These are phyloP conservation scores for Podosphaera aphanis DNA, from an alignment of 2,329 filamentous ascomycete genomes.

Conservation along the genomic window DNA sequence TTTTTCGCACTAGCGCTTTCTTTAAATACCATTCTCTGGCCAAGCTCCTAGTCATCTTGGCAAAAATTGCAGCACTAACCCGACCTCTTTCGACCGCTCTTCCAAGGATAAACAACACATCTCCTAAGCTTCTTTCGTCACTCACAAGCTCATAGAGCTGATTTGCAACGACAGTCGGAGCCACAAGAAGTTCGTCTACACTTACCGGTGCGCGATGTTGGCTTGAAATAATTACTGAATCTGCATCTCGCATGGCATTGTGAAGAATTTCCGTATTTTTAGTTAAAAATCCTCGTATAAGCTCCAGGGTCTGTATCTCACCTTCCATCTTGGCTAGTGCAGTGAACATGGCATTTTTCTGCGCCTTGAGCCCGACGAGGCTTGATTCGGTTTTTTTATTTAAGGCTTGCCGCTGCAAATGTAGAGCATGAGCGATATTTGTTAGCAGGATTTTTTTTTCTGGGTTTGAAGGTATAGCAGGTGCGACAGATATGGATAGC, in stretches of 20 bases:
- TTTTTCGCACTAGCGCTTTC: slow-evolving; percentile 59
- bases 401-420: slow-evolving; percentile 42
- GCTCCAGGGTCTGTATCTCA: slow-evolving; percentile 48
- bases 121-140: slow-evolving; percentile 67
- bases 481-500: slow-evolving; percentile 21
- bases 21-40: slow-evolving; percentile 66
- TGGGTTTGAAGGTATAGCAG: slow-evolving; percentile 76
- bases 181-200: slow-evolving; percentile 80
- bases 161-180: slow-evolving; percentile 75
- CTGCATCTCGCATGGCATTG: slow-evolving; percentile 54
- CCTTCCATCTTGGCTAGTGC: slow-evolving; percentile 47
- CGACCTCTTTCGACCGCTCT: slow-evolving; percentile 50
- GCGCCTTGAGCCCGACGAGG: slow-evolving; percentile 52
- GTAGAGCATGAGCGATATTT: slow-evolving; percentile 48
- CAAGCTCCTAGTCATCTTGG: slow-evolving; percentile 50
- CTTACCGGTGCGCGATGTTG: slow-evolving; percentile 44
- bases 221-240: slow-evolving; percentile 53
- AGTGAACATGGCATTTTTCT: slow-evolving; percentile 51
- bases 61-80: slow-evolving; percentile 48
- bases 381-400: slow-evolving; percentile 51
- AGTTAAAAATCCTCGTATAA: slow-evolving; percentile 45
- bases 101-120: slow-evolving; percentile 65
- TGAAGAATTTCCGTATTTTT: slow-evolving; percentile 61
- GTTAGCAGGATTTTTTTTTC: slow-evolving; percentile 74
- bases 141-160: slow-evolving; percentile 78